phyloP scores from a whole-genome alignment of 768 basidiomycete species.

The Phallus indusiatus region DNA sequence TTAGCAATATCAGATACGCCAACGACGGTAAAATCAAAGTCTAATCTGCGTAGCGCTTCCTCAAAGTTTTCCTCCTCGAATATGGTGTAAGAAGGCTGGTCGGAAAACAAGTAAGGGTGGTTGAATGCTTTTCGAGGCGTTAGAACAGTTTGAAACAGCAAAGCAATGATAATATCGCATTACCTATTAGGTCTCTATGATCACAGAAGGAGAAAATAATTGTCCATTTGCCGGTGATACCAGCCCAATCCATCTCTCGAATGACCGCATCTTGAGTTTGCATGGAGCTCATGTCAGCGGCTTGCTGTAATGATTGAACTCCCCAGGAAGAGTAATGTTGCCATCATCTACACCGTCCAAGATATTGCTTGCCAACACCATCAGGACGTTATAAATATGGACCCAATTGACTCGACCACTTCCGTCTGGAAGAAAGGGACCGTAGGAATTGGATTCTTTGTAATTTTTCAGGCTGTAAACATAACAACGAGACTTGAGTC shows the following conservation, averaged over 20 bases:
- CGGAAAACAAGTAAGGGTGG: neutral
- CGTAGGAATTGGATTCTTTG: conserved; percentile 32
- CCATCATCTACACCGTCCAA: conserved; percentile 30
- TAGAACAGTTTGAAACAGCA: neutral
- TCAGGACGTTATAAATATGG: conserved; percentile 46
- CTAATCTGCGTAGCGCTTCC: conserved; percentile 43
- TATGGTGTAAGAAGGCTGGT: conserved; percentile 30
- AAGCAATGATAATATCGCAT: conserved; percentile 17
- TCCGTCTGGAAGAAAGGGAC: conserved; percentile 43
- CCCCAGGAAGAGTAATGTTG: neutral
- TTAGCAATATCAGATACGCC: conserved; percentile 19
- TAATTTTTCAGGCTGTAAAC: conserved; percentile 64
- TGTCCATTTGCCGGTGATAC: conserved; percentile 49
- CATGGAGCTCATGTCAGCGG: conserved; percentile 22
- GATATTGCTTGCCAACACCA: conserved; percentile 45
- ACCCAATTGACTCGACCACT: conserved; percentile 46
- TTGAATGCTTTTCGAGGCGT: conserved; percentile 1
- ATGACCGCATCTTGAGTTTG: conserved; percentile 26
- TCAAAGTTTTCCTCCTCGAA: conserved; percentile 42
- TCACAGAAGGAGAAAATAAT: conserved; percentile 63
- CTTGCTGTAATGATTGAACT: neutral
- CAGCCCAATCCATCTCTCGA: conserved; percentile 44
- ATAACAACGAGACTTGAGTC: conserved; percentile 38
- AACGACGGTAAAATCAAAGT: conserved; percentile 36
- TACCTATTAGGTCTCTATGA: conserved; percentile 55